These are phyloP conservation scores for Austroboletus festivus DNA, from an alignment of 768 basidiomycete species.

Conservation along the genomic window DNA sequence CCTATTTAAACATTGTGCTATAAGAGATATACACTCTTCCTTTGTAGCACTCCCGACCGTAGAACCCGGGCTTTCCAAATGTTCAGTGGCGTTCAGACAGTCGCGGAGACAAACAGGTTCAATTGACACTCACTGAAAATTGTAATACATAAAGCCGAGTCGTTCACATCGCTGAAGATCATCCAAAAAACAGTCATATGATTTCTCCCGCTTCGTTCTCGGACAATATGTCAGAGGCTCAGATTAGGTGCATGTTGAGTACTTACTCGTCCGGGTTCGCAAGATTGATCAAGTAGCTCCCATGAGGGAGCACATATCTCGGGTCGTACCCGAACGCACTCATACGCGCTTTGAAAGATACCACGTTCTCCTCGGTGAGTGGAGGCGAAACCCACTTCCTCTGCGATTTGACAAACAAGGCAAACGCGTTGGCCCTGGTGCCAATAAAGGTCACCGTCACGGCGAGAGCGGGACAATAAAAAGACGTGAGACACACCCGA, in stretches of 20 bases:
- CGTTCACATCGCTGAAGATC: conserved; percentile 76
- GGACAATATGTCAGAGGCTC: neutral
- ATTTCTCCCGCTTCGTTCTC: conserved; percentile 66
- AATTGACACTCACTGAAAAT: conserved; percentile 69
- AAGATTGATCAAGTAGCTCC: conserved; percentile 82
- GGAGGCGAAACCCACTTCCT: conserved; percentile 73
- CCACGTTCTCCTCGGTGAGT: conserved; percentile 49
- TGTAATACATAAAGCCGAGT: conserved; percentile 71
- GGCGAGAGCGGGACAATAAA: too few species aligned
- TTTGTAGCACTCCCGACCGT: conserved; percentile 67
- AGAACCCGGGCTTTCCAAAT: conserved; percentile 65
- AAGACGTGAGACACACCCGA: conserved; percentile 46
- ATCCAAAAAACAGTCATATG: conserved; percentile 78
- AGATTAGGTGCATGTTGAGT: neutral
- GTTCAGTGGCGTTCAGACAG: neutral
- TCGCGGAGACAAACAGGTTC: neutral
- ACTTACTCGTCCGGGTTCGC: conserved; percentile 75
- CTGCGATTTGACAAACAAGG: conserved; percentile 82
- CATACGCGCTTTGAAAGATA: conserved; percentile 60
- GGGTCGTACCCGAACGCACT: conserved; percentile 56
- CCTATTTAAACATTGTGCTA: conserved; percentile 72
- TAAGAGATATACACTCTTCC: conserved; percentile 56
- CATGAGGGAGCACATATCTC: conserved; percentile 73
- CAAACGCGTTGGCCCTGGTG: conserved; percentile 77
- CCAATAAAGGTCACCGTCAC: neutral